phyloP scores from a whole-genome alignment of 192 early-diverging fungal genomes.

The Pilobolus umbonatus region DNA sequence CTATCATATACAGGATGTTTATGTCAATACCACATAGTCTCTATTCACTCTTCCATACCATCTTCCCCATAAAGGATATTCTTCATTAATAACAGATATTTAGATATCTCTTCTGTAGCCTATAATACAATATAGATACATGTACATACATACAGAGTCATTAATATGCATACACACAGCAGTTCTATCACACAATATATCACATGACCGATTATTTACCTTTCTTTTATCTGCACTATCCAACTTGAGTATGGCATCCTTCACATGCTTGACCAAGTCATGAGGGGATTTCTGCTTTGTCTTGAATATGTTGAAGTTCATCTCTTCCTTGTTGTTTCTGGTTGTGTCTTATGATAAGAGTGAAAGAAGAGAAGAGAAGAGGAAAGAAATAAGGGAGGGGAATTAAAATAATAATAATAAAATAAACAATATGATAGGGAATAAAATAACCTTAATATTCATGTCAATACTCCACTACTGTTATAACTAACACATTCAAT shows the following conservation, averaged over 20 bases:
- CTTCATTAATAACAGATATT: constrained; percentile 90
- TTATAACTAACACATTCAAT: no score
- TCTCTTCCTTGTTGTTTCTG: no score
- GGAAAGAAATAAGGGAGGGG: constrained; percentile 5
- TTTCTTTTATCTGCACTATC: constrained; percentile 67
- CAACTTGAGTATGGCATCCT: constrained; percentile 77
- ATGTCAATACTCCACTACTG: no score
- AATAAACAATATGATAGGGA: no score
- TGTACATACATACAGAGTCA: neutral
- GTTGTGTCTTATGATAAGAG: neutral
- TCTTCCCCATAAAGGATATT: constrained; percentile 93
- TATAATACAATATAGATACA: constrained; percentile 38
- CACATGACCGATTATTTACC: constrained; percentile 50
- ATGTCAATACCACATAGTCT: neutral
- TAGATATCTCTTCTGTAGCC: constrained; percentile 97
- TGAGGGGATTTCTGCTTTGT: constrained; percentile 79
- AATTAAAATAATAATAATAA: neutral
- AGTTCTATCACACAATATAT: no score
- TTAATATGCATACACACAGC: neutral
- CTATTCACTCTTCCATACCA: constrained; percentile 44
- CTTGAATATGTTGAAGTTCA: constrained; percentile 76
- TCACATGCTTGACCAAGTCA: constrained; percentile 83
- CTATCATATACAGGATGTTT: constrained; percentile 35
- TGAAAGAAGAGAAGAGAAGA: constrained; percentile 19
- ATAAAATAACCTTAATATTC: no score